Conservation (phyloP, 2,329 filamentous ascomycete species). For the Alternaria brassicicola region DNA sequence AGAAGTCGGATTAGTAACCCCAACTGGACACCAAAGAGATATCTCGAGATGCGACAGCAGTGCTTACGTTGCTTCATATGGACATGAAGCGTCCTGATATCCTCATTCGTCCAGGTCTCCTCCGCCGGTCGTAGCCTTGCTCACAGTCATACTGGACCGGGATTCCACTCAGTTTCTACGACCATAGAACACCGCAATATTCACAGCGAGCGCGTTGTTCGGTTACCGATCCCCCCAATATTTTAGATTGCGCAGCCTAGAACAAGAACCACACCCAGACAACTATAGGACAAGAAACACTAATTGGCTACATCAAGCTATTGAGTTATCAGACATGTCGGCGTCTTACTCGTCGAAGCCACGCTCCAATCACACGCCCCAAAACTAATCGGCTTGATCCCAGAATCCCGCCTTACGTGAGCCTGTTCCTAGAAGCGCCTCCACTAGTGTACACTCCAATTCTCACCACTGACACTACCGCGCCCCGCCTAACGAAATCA, state of each 20-base stretch:
- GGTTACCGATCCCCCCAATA: neutral
- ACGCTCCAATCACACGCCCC: neutral
- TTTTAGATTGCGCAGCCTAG: neutral
- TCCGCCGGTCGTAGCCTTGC: neutral
- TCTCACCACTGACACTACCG: neutral
- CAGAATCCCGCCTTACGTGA: slow-evolving; percentile 9
- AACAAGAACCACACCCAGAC: neutral
- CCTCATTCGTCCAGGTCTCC: neutral
- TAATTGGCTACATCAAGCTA: neutral
- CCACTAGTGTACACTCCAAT: neutral
- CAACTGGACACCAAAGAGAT: neutral
- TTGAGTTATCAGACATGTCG: neutral
- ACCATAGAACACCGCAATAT: neutral
- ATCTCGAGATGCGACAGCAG: neutral
- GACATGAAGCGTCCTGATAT: neutral
- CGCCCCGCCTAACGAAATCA: neutral
- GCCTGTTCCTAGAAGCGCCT: slow-evolving; percentile 1
- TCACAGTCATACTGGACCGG: neutral
- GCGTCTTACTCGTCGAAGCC: neutral
- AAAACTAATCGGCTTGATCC: neutral
- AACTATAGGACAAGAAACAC: neutral
- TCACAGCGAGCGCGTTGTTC: neutral
- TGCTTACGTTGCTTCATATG: slow-evolving; percentile 1
- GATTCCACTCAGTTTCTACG: neutral
- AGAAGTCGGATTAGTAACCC: neutral